Conservation (phyloP, 2,329 filamentous ascomycete species). For the Ramularia endophylla region DNA sequence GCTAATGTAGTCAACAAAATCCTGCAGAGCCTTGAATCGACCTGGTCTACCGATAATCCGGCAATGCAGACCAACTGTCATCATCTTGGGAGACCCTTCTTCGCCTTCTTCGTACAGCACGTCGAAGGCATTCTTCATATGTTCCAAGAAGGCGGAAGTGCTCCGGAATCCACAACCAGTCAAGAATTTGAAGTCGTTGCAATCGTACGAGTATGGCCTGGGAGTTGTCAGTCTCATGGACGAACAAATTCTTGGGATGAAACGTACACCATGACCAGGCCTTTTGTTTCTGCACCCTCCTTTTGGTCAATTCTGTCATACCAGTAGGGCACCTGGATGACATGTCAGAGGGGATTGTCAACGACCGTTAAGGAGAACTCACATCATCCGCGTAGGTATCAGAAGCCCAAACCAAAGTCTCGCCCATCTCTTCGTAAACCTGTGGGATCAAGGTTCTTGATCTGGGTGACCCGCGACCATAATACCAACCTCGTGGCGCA, state of each 20-base stretch:
- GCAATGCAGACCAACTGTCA: constrained; percentile 52
- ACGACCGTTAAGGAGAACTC: no score
- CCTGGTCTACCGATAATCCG: constrained; percentile 50
- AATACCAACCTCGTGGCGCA: constrained; percentile 48
- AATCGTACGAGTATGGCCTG: constrained; percentile 48
- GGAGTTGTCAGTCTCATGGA: no score
- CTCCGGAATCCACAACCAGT: constrained; percentile 40
- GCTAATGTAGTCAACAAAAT: constrained; percentile 50
- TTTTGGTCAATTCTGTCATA: constrained; percentile 46
- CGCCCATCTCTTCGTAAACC: constrained; percentile 49
- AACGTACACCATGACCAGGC: constrained; percentile 44
- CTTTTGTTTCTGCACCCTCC: constrained; percentile 35
- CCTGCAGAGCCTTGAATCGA: constrained; percentile 45
- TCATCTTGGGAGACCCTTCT: constrained; percentile 47
- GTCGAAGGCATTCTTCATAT: constrained; percentile 51
- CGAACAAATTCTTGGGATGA: no score
- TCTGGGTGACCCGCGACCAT: constrained; percentile 43
- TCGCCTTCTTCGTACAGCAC: constrained; percentile 45
- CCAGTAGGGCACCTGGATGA: constrained; percentile 56
- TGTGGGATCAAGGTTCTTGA: constrained; percentile 43
- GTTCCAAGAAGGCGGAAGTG: constrained; percentile 40
- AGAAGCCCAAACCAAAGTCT: constrained; percentile 45
- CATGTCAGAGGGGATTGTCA: no score
- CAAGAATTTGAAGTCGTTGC: constrained; percentile 49
- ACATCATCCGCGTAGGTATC: constrained; percentile 51